Conservation (phyloP, 176 grass and related monocot species). For the Carex cristatella region DNA sequence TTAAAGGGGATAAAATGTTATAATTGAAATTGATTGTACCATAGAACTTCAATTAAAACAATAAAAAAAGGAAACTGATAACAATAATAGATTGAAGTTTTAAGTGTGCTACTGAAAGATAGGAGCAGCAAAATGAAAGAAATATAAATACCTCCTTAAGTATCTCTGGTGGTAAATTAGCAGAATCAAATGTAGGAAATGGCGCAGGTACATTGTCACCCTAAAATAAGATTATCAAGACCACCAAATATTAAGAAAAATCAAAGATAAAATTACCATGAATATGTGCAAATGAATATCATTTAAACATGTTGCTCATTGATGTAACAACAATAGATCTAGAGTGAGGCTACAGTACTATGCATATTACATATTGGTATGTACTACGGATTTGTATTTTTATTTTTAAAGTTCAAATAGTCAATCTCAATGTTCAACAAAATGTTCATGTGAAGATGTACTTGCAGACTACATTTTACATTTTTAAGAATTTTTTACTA, state of each 20-base stretch:
- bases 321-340: background rate
- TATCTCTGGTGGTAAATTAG: conserved; percentile 63
- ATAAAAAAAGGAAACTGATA: background rate
- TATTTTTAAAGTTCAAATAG: no score
- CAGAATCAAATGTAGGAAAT: conserved; percentile 70
- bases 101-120: background rate
- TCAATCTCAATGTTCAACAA: no score
- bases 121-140: conserved; percentile 16
- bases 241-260: background rate
- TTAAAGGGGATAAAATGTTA: background rate
- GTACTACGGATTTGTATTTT: no score
- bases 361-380: no score
- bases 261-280: background rate
- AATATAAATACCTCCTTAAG: conserved; percentile 71
- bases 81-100: background rate
- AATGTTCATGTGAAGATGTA: no score
- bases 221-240: conserved; percentile 22
- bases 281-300: background rate
- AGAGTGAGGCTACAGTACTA: no score
- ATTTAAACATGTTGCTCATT: background rate
- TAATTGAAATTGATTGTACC: background rate
- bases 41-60: background rate
- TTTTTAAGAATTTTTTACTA: no score
- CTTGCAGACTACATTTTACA: no score
- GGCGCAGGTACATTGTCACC: conserved; percentile 80